Conservation (phyloP, 805 yeast genomes). For the Candida parachauliodes region DNA sequence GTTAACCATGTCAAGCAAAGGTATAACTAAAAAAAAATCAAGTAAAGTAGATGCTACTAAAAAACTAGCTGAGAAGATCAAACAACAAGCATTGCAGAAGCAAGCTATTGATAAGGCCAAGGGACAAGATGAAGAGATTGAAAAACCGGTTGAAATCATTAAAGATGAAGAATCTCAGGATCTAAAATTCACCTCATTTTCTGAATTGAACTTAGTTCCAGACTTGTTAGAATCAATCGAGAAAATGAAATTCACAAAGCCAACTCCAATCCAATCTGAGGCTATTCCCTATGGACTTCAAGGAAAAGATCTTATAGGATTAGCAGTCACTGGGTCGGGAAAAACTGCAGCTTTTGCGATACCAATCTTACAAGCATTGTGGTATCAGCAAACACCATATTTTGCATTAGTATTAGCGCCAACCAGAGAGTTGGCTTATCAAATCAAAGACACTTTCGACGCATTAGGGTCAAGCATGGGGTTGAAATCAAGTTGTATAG, state of each 20-base stretch:
- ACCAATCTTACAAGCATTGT: conserved; percentile 85
- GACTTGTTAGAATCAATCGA: conserved; percentile 79
- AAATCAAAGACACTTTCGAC: conserved; percentile 91
- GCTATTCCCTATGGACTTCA: conserved; percentile 87
- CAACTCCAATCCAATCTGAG: conserved; percentile 92
- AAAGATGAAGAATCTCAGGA: conserved; percentile 15
- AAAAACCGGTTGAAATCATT: conserved; percentile 10
- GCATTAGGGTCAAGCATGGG: conserved; percentile 93
- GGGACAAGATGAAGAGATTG: conserved; percentile 9
- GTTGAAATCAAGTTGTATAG: conserved; percentile 79
- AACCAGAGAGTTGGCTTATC: conserved; percentile 81
- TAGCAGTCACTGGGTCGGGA: conserved; percentile 98
- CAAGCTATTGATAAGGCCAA: conserved; percentile 12
- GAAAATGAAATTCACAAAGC: conserved; percentile 67
- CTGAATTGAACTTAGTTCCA: conserved; percentile 63
- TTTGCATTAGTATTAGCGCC: conserved; percentile 88
- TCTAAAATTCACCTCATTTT: conserved; percentile 39
- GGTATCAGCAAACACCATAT: conserved; percentile 85
- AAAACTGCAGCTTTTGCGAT: conserved; percentile 98
- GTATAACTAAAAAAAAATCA: conserved; percentile 14
- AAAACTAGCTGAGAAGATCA: conserved; percentile 56
- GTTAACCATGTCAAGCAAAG: conserved; percentile 6
- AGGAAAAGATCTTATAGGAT: conserved; percentile 90
- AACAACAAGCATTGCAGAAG: conserved; percentile 27
- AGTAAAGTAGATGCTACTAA: conserved; percentile 31